phyloP scores from a whole-genome alignment of 768 basidiomycete genomes.

The Boletus rufocinnamomeus region DNA sequence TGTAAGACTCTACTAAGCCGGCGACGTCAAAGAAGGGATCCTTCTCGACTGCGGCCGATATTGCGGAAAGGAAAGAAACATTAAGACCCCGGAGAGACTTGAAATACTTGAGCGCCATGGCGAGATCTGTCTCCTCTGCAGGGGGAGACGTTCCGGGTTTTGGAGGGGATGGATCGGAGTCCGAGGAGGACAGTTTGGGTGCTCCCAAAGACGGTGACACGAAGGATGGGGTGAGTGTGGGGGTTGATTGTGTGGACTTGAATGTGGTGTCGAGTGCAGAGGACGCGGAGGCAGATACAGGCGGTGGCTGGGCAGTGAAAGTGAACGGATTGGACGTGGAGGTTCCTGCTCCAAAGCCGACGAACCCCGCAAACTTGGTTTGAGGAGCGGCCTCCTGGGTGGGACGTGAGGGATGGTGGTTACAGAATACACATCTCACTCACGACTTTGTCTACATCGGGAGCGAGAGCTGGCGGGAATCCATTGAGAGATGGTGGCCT shows the following conservation, averaged over 20 bases:
- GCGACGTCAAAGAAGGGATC: conserved; percentile 73
- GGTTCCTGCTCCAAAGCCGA: conserved; percentile 49
- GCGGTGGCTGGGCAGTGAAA: conserved; percentile 37
- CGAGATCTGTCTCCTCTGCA: conserved; percentile 33
- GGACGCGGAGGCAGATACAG: conserved; percentile 14
- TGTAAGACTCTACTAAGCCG: conserved; percentile 60
- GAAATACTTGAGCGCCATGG: conserved; percentile 55
- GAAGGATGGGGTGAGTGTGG: conserved; percentile 21
- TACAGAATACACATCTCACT: conserved; percentile 23
- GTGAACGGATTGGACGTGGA: conserved; percentile 39
- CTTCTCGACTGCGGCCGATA: conserved; percentile 58
- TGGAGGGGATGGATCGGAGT: conserved; percentile 30
- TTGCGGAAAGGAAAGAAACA: conserved; percentile 57
- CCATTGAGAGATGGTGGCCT: conserved; percentile 28
- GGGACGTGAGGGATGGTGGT: conserved; percentile 19
- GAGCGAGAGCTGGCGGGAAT: conserved; percentile 27
- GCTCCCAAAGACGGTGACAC: conserved; percentile 23
- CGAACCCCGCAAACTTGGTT: conserved; percentile 53
- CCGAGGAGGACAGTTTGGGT: conserved; percentile 13
- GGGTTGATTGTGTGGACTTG: conserved; percentile 15
- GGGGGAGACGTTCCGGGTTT: conserved; percentile 20
- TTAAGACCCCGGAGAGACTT: conserved; percentile 75
- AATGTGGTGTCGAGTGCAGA: conserved; percentile 10
- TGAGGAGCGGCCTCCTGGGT: conserved; percentile 30
- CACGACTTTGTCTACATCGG: conserved; percentile 27